A percentile compares a stretch with the other conserved stretches of the same genome.
These are phyloP conservation scores for Tylopilus sp. DNA, from an alignment of 1,284 basidiomycete genomes.

Conservation along the genomic window DNA sequence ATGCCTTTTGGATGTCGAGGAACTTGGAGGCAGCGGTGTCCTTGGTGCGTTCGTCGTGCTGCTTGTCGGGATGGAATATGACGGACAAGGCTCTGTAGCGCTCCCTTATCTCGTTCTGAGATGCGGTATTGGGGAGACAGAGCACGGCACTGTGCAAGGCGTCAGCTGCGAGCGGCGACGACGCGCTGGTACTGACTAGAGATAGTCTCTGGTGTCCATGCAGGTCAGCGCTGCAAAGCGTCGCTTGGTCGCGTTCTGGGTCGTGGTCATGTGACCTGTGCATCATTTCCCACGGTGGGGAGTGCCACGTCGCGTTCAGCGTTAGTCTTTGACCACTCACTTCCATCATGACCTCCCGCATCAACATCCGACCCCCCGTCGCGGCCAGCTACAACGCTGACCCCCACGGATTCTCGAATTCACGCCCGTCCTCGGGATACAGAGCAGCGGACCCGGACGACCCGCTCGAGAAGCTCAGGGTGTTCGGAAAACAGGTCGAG, in stretches of 20 bases:
- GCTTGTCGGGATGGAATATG: conserved; percentile 86
- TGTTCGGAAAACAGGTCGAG: conserved; percentile 79
- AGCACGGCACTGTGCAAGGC: conserved; percentile 50
- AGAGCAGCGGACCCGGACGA: conserved; percentile 78
- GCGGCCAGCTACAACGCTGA: conserved; percentile 57
- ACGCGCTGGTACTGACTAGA: conserved; percentile 20
- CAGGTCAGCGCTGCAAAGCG: neutral
- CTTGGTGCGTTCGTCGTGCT: conserved; percentile 58
- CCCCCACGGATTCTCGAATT: conserved; percentile 72
- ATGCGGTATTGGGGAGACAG: conserved; percentile 64
- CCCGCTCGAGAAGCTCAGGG: conserved; percentile 80
- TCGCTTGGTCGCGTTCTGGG: neutral
- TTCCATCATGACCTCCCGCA: conserved; percentile 73
- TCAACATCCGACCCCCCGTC: conserved; percentile 76
- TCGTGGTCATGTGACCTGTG: conserved; percentile 24
- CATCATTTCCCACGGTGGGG: conserved; percentile 3
- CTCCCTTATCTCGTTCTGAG: conserved; percentile 68
- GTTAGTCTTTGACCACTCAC: neutral
- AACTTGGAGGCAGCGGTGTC: conserved; percentile 65
- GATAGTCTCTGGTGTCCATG: conserved; percentile 19
- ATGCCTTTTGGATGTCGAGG: conserved; percentile 75
- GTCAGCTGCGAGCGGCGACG: neutral
- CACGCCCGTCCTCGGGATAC: conserved; percentile 65
- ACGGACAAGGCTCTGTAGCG: conserved; percentile 69
- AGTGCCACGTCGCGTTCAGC: conserved; percentile 8